Percentiles rank a stretch among this genome's conserved stretches.
Conservation (phyloP, 2,329 filamentous ascomycete genomes). For the Trichoderma asperellum region DNA sequence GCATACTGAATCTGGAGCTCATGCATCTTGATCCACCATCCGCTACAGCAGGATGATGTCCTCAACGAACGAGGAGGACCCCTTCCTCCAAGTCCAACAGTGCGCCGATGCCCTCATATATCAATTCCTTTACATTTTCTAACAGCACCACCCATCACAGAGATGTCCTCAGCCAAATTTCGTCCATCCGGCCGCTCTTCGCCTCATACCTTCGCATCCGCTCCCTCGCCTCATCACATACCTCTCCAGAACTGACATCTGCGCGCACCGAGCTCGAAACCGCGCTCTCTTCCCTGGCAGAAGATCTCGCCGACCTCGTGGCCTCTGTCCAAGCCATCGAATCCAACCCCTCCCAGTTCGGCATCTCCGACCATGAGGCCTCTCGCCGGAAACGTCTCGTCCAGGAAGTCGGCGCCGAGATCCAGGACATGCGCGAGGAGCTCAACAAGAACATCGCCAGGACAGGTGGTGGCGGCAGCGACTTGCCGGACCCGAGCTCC, state of each 20-base stretch:
- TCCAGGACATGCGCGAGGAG: constrained; percentile 87
- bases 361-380: constrained; percentile 82
- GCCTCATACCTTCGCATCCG: constrained; percentile 95
- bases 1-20: constrained; percentile 24
- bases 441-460: constrained; percentile 62
- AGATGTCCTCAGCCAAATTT: constrained; percentile 84
- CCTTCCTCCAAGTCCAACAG: constrained; percentile 74
- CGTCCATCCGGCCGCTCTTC: constrained; percentile 82
- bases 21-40: constrained; percentile 33
- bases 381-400: constrained; percentile 79
- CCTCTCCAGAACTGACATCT: constrained; percentile 82
- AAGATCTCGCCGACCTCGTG: constrained; percentile 87
- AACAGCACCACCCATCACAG: constrained; percentile 50
- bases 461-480: constrained; percentile 43
- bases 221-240: constrained; percentile 72
- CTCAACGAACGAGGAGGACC: constrained; percentile 68
- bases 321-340: constrained; percentile 88
- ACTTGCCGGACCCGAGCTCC: constrained; percentile 58
- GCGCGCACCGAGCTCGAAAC: constrained; percentile 71
- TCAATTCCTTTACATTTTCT: not conserved
- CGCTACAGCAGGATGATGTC: constrained; percentile 61
- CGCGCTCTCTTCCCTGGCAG: constrained; percentile 69
- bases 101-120: constrained; percentile 43
- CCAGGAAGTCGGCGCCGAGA: constrained; percentile 83
- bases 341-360: constrained; percentile 82